These are phyloP conservation scores for Microstegium vimineum DNA, from an alignment of 176 grass and related monocot species.

Conservation along the genomic window DNA sequence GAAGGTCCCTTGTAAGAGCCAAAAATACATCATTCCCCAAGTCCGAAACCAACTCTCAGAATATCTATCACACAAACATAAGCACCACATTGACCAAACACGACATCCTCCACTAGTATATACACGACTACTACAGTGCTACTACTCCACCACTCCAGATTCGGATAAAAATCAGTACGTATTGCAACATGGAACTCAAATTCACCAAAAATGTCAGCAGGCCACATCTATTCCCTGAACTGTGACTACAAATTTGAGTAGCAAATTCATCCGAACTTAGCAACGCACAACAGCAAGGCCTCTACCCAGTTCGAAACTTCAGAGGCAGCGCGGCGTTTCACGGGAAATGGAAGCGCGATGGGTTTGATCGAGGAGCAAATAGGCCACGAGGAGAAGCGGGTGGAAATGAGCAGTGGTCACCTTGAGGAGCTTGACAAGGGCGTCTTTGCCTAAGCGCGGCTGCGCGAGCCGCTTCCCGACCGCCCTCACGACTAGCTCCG, in stretches of 20 bases:
- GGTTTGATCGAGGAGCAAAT: neutral
- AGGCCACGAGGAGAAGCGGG: neutral
- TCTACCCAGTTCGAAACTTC: neutral
- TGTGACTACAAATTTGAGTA: neutral
- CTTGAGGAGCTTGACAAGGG: constrained; percentile 89
- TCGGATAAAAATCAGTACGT: neutral
- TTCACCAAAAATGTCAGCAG: neutral
- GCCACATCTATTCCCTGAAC: neutral
- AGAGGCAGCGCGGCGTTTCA: neutral
- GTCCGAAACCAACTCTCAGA: neutral
- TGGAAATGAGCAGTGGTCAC: constrained; percentile 13
- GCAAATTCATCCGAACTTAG: neutral
- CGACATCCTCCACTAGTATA: neutral
- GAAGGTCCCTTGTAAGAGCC: neutral
- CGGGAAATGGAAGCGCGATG: neutral
- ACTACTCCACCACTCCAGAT: neutral
- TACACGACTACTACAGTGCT: neutral
- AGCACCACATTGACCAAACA: neutral
- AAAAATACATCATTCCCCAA: neutral
- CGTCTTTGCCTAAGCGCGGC: constrained; percentile 80
- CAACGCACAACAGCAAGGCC: neutral
- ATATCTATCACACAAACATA: neutral
- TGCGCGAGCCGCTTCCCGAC: constrained; percentile 71
- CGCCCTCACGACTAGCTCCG: constrained; percentile 53
- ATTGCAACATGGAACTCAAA: neutral